Percentiles rank a stretch among this genome's conserved stretches.
phyloP scores from a whole-genome alignment of 495 filamentous ascomycete genomes.

The Zalerion maritima region DNA sequence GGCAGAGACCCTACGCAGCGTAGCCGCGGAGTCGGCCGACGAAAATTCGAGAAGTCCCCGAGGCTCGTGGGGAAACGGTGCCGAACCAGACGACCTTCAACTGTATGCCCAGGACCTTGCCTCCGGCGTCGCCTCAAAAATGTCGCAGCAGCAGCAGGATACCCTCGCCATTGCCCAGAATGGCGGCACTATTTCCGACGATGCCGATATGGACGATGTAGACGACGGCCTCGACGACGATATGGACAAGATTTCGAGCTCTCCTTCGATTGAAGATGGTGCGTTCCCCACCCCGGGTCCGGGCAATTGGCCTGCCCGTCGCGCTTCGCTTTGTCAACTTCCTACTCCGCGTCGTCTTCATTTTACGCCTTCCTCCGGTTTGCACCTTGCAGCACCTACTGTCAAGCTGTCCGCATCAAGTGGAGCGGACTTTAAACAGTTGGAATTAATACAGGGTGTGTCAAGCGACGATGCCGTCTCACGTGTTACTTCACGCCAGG shows the following conservation, averaged over 20 bases:
- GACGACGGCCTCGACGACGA: constrained; percentile 64
- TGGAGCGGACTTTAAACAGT: too few relatives aligned
- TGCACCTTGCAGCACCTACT: too few relatives aligned
- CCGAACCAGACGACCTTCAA: constrained; percentile 29
- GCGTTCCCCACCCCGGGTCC: constrained; percentile 34
- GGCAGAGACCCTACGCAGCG: constrained; percentile 63
- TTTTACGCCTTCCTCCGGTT: too few relatives aligned
- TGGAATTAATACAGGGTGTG: too few relatives aligned
- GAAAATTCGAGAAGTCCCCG: constrained; percentile 43
- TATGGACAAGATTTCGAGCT: constrained; percentile 96
- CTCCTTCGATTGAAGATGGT: constrained; percentile 98
- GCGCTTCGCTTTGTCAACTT: too few relatives aligned
- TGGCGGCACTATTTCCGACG: constrained; percentile 34
- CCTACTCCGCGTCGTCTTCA: too few relatives aligned
- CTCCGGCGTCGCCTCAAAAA: constrained; percentile 29
- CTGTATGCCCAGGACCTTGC: constrained; percentile 36
- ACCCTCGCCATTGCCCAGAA: constrained; percentile 39
- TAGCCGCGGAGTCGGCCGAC: constrained; percentile 56
- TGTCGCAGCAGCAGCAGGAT: constrained; percentile 30
- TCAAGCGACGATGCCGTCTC: too few relatives aligned
- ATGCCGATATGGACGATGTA: constrained; percentile 54
- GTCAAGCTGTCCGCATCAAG: too few relatives aligned
- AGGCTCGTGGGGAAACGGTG: constrained; percentile 34
- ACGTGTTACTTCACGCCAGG: too few relatives aligned
- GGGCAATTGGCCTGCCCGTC: constrained; percentile 23